Evolutionary conservation across 306 rosid genomes (phyloP).

Genomic region (Ammopiptanthus mongolicus): DNA sequence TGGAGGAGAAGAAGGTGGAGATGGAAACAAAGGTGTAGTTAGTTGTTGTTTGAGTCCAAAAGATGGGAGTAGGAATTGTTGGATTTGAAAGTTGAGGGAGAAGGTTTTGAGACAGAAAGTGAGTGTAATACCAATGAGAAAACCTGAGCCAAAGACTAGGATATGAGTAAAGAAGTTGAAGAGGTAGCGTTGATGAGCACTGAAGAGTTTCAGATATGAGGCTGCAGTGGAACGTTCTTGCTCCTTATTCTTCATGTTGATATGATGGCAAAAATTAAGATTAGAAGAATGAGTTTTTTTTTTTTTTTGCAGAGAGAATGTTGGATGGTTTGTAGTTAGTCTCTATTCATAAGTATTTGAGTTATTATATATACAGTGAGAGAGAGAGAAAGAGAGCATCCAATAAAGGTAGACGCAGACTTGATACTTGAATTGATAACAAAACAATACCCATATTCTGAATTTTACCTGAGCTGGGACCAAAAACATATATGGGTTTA

Average conservation of each 20-base stretch:
- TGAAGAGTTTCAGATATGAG: slow-evolving; percentile 31
- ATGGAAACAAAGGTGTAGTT: neutral
- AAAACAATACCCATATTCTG: slow-evolving; percentile 22
- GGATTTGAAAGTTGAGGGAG: slow-evolving; percentile 32
- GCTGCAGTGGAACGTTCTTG: neutral
- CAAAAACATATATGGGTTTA: neutral
- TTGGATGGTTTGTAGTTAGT: neutral
- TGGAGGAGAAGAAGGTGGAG: neutral
- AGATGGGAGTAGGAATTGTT: neutral
- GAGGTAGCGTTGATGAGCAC: slow-evolving; percentile 28
- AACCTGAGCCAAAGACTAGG: slow-evolving; percentile 50
- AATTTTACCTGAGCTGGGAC: neutral
- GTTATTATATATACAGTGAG: neutral
- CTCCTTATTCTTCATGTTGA: slow-evolving; percentile 28
- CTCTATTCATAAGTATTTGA: neutral
- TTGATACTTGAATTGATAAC: slow-evolving; percentile 25
- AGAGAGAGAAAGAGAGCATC: neutral
- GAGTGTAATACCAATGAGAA: slow-evolving; percentile 56
- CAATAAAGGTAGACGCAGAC: slow-evolving; percentile 11
- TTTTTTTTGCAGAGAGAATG: neutral
- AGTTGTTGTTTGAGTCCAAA: neutral
- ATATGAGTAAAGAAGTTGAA: slow-evolving; percentile 31
- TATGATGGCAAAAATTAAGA: neutral
- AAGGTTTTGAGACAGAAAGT: slow-evolving; percentile 33
- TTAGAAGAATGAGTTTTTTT: neutral